Evolutionary conservation across 768 basidiomycete species (phyloP), one percentile per base, ranked within the genome.

Genomic region (Paxillus rubicundulus): DNA sequence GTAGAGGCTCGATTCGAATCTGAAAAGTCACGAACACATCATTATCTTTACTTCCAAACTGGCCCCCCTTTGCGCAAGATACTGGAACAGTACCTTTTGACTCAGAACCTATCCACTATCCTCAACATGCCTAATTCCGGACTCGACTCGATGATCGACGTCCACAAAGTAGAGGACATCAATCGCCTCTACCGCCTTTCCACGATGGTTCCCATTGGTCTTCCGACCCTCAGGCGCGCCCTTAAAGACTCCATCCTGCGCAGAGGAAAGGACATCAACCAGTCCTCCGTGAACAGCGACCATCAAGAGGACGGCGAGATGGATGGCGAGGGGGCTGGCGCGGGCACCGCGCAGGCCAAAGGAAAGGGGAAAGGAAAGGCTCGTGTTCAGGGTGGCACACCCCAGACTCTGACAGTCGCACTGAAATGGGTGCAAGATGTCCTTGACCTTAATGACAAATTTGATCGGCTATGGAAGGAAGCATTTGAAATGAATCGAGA

Each of bases 371-470:
- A 80, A 69, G 77, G 74, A 21, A 86, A 79, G 70, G 74, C 66
- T 54, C 80, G 75, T 51, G 68, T 53, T 77, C 77, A 55, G 63
- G 70, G n/a, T 68, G 72, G 30, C 60, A 66, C 34, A 60, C 72
- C 38, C 62, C 73, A 53, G 70, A 72, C 84, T 0, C 69, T 85
- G 18, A 67, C 72, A 12, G 61, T 81, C 27, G 97, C 96, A 5
- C 72, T 96, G 49, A 85, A 83, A 65, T 99, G 97, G 97, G 96
- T 98, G 0, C 86, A 96, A 67, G 85, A 87, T 59, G 87, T 97
- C 14, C 75, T 99, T 12, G 84, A 86, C 54, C 75, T 98, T 50
- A 98, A 98, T 70, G 94, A 98, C 70, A 89, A 82, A 63, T 92
- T 97, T 64, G 92, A 98, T 60, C 61, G 61, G 18, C 63, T 96